Evolutionary conservation across 176 grass and related monocot species (phyloP).

Genomic region (Secale cereale): DNA sequence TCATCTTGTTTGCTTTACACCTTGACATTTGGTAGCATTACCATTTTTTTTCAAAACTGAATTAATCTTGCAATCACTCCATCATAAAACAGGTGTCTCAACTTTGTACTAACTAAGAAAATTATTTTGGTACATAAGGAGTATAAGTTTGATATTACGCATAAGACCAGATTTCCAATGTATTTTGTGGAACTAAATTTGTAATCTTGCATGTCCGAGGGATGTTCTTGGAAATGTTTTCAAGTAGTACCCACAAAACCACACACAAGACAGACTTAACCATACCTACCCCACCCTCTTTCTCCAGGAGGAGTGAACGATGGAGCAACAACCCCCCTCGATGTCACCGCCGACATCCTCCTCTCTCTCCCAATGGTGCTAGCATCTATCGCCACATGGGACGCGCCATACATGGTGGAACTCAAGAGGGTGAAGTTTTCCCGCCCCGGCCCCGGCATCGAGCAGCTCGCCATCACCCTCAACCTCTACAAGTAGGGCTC

Average conservation of each 20-base stretch:
- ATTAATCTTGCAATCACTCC: too few species aligned
- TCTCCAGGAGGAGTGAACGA: background rate
- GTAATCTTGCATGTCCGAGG: background rate
- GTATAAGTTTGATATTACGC: too few species aligned
- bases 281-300: background rate
- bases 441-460: constrained; percentile 48
- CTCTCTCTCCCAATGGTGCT: too few species aligned
- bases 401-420: constrained; percentile 53
- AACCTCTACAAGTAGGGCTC: constrained; percentile 78
- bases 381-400: constrained; percentile 18
- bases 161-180: background rate
- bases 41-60: too few species aligned
- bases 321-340: background rate
- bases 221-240: background rate
- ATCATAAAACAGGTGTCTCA: too few species aligned
- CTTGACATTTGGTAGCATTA: too few species aligned
- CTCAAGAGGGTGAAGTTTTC: constrained; percentile 65
- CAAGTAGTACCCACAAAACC: background rate
- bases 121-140: too few species aligned
- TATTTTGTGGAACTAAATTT: background rate
- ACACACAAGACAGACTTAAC: background rate
- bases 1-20: too few species aligned
- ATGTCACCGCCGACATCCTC: background rate
- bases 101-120: too few species aligned
- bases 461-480: constrained; percentile 62